Evolutionary conservation across 2,329 filamentous ascomycete species (phyloP), one percentile per base, ranked within the genome.

Genomic region (Epichloe gansuensis): DNA sequence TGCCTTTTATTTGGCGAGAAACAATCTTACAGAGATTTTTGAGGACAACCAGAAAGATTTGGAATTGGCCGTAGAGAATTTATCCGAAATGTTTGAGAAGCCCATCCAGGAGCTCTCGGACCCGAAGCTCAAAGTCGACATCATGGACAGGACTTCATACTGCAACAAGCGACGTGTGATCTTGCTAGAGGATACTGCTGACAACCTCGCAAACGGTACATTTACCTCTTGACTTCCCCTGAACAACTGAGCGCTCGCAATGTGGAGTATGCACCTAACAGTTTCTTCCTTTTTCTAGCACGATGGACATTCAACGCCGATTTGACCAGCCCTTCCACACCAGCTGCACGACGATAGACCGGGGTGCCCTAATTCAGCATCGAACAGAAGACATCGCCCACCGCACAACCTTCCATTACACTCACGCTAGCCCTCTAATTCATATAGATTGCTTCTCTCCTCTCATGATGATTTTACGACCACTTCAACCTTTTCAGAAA

Each of bases 21-120:
- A 96, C 75, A 97, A 98, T 64, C 74, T 93, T 52, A 97, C 93
- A 0, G 88, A 91, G 65, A 97, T 98, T 51, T 98, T 98, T 55
- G 93, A 98, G 68, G 91, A 97, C 67, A 98, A 98, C 67, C 93
- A 98, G 64, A 95, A 95, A 69, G 93, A 98, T 65, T 73, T 98
- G 25, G 93, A 98, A 69, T 86, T 98, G 82, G 91, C 93, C 0
- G 93, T 97, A 1, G 93, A 98, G 72, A 91, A 88, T 53, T 72
- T 98, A 58, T 95, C 89, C n/a, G 91, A 95, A 69, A 95, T 98
- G 89, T 98, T 98, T 60, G 93, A 98, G 76, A 96, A 95, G 73
- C 89, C 91, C 0, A 88, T 91, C n/a, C 73, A 82, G 42, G 90
- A 96, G 62, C 75, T 98, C 17, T 81, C 88, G 4, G 81, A 85